Evolutionary conservation across 768 basidiomycete genomes (phyloP).

Genomic region (Pisolithus marmoratus): DNA sequence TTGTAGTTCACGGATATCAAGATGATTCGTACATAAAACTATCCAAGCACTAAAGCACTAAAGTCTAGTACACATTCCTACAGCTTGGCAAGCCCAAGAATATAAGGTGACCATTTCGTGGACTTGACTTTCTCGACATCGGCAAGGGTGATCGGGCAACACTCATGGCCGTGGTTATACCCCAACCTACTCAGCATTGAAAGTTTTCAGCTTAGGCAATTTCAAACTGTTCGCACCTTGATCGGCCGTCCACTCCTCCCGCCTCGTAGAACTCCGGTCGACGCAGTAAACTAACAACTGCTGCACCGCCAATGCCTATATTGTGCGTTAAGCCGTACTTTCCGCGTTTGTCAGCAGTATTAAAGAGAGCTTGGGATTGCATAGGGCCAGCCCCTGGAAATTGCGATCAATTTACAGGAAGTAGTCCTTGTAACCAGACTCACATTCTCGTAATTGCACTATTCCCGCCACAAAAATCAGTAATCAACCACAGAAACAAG

Average conservation of each 20-base stretch:
- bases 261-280: conserved; percentile 71
- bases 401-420: background rate
- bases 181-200: conserved; percentile 52
- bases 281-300: conserved; percentile 68
- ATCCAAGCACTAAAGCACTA: background rate
- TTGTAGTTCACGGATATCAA: too few relatives aligned
- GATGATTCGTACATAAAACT: too few relatives aligned
- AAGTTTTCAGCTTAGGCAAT: background rate
- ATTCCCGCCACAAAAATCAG: conserved; percentile 3
- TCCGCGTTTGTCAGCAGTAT: conserved; percentile 55
- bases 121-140: conserved; percentile 79
- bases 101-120: conserved; percentile 45
- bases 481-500: background rate
- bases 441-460: conserved; percentile 77
- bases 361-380: conserved; percentile 71
- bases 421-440: conserved; percentile 4
- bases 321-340: conserved; percentile 83
- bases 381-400: conserved; percentile 73
- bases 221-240: conserved; percentile 38
- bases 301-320: conserved; percentile 76
- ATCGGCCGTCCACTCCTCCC: conserved; percentile 62
- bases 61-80: conserved; percentile 9
- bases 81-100: conserved; percentile 38
- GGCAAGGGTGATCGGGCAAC: conserved; percentile 49
- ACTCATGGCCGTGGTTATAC: conserved; percentile 74